Conservation (phyloP, 768 basidiomycete species). For the Suillus hirtellus region DNA sequence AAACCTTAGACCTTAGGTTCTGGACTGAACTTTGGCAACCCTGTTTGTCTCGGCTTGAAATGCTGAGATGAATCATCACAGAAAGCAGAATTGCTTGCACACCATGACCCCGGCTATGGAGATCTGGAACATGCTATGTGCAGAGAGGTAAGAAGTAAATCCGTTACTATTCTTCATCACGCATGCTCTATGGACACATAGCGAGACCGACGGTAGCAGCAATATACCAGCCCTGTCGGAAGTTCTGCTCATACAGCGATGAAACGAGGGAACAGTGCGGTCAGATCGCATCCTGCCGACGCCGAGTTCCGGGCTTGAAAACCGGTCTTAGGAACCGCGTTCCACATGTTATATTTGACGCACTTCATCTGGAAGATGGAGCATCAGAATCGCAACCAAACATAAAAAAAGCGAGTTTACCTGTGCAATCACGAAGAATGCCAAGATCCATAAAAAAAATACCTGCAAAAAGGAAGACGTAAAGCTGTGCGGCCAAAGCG, state of each 20-base stretch:
- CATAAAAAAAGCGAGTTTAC: constrained; percentile 26
- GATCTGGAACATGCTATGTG: constrained; percentile 79
- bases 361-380: constrained; percentile 27
- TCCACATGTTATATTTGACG: constrained; percentile 18
- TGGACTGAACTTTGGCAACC: too few relatives aligned
- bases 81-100: constrained; percentile 14
- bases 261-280: constrained; percentile 74
- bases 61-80: background rate
- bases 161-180: constrained; percentile 62
- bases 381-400: constrained; percentile 11
- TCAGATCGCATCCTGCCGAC: constrained; percentile 81
- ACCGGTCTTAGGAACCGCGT: constrained; percentile 2
- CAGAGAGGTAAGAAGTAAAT: constrained; percentile 81
- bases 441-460: constrained; percentile 73
- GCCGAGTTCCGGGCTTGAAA: constrained; percentile 68
- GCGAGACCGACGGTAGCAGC: constrained; percentile 75
- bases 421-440: constrained; percentile 79
- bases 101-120: constrained; percentile 87
- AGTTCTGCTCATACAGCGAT: constrained; percentile 57
- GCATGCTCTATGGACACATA: constrained; percentile 77
- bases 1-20: too few relatives aligned
- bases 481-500: background rate
- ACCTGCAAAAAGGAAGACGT: constrained; percentile 41
- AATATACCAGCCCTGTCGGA: constrained; percentile 81
- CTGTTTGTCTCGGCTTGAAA: background rate